Percentiles rank a stretch among this genome's conserved stretches.
Conservation (phyloP, 805 yeast species). For the Zygoascus tannicola region DNA sequence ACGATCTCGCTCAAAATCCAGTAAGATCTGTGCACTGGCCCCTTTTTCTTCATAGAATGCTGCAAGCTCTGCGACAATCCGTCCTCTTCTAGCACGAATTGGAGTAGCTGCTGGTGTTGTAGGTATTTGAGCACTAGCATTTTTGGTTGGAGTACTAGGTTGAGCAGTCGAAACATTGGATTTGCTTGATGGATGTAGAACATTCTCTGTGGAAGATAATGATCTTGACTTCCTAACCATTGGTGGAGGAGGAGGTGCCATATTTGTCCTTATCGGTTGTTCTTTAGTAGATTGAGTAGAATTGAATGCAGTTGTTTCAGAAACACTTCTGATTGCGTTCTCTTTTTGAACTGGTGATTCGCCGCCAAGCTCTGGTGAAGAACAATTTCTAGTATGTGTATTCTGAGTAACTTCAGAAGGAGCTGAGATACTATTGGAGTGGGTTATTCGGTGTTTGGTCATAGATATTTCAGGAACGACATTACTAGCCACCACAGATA, state of each 20-base stretch:
- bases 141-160: background rate
- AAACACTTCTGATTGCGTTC: background rate
- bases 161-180: constrained; percentile 5
- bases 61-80: constrained; percentile 55
- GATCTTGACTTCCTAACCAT: background rate
- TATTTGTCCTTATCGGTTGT: background rate
- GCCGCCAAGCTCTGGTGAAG: constrained; percentile 3
- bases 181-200: constrained; percentile 9
- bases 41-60: constrained; percentile 52
- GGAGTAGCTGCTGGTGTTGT: constrained; percentile 20
- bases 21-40: constrained; percentile 17
- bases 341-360: background rate
- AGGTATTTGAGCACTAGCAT: background rate
- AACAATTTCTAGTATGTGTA: background rate
- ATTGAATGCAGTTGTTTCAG: background rate
- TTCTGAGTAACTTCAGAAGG: background rate
- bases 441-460: background rate
- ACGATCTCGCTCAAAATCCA: constrained; percentile 12
- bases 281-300: background rate
- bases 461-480: background rate
- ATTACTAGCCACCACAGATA: background rate
- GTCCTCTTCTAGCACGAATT: constrained; percentile 35
- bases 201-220: background rate
- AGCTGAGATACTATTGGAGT: background rate
- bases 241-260: constrained; percentile 4